Evolutionary conservation across 129 eudicot species (phyloP).

Genomic region (Lactuca sativa): DNA sequence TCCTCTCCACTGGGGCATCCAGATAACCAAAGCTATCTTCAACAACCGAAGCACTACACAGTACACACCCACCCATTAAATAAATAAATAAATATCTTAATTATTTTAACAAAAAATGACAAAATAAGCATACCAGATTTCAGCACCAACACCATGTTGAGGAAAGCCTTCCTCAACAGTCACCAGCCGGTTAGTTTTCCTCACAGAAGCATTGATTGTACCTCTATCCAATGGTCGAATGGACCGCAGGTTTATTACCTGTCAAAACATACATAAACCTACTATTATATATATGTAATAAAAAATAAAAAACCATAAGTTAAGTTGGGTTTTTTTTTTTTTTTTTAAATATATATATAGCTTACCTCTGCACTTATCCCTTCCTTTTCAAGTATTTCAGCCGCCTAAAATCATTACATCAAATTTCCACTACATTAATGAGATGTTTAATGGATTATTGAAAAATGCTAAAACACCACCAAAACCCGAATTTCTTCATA

Average conservation of each 20-base stretch:
- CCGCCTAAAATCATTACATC: conserved; percentile 51
- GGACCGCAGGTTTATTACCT: conserved; percentile 71
- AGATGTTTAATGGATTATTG: not conserved
- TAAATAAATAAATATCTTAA: not conserved
- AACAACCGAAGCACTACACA: conserved; percentile 49
- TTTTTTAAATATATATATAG: not conserved
- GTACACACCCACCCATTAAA: not conserved
- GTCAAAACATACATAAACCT: not conserved
- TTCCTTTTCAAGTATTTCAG: conserved; percentile 75
- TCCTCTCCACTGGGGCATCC: conserved; percentile 73
- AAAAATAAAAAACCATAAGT: not conserved
- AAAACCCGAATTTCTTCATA: too few relatives aligned
- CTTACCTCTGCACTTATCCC: conserved; percentile 76
- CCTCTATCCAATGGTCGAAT: conserved; percentile 79
- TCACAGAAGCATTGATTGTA: conserved; percentile 66
- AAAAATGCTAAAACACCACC: not conserved
- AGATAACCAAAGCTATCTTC: conserved; percentile 69
- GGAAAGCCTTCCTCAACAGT: conserved; percentile 88
- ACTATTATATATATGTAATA: not conserved
- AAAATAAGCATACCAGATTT: conserved; percentile 55
- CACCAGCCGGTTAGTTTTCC: conserved; percentile 72
- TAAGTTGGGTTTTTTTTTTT: not conserved
- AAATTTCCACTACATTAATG: not conserved
- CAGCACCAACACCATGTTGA: conserved; percentile 88
- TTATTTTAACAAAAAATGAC: not conserved